Conservation (phyloP, 2,329 filamentous ascomycete genomes). For the Epicoccum sorghinum region DNA sequence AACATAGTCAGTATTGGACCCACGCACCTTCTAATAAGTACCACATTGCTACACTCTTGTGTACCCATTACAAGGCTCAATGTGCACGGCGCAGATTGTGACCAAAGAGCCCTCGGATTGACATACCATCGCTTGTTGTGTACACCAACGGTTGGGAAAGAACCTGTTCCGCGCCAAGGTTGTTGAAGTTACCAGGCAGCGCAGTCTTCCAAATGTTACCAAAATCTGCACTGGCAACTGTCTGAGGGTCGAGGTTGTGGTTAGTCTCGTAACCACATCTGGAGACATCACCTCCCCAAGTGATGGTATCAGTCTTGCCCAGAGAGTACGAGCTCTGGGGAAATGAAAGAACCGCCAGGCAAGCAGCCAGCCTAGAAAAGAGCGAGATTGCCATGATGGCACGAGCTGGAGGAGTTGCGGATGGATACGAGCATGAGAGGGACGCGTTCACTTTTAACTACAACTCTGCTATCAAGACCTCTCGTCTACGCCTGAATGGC, state of each 20-base stretch:
- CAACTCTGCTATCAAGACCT: neutral
- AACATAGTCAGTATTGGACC: neutral
- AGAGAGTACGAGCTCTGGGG: constrained; percentile 1
- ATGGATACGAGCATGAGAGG: neutral
- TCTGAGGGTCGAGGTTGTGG: constrained; percentile 67
- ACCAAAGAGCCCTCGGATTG: neutral
- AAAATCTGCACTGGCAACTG: constrained; percentile 63
- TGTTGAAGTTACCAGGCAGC: constrained; percentile 61
- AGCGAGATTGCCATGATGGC: constrained; percentile 3
- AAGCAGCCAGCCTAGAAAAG: constrained; percentile 5
- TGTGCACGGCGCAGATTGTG: too few species aligned
- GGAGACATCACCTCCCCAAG: constrained; percentile 64
- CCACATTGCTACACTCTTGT: too few species aligned
- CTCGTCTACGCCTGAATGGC: neutral
- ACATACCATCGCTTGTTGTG: constrained; percentile 53
- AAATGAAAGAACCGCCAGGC: constrained; percentile 2
- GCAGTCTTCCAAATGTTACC: constrained; percentile 60
- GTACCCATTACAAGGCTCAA: too few species aligned
- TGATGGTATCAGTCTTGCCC: constrained; percentile 60
- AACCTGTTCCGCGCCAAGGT: constrained; percentile 57
- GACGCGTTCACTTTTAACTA: constrained; percentile 1
- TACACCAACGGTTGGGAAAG: constrained; percentile 60
- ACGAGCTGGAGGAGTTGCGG: neutral
- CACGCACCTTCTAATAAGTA: too few species aligned
- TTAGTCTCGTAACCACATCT: constrained; percentile 62